These are phyloP conservation scores for Penicillium sp. DNA, from an alignment of 2,329 filamentous ascomycete species.

Conservation along the genomic window DNA sequence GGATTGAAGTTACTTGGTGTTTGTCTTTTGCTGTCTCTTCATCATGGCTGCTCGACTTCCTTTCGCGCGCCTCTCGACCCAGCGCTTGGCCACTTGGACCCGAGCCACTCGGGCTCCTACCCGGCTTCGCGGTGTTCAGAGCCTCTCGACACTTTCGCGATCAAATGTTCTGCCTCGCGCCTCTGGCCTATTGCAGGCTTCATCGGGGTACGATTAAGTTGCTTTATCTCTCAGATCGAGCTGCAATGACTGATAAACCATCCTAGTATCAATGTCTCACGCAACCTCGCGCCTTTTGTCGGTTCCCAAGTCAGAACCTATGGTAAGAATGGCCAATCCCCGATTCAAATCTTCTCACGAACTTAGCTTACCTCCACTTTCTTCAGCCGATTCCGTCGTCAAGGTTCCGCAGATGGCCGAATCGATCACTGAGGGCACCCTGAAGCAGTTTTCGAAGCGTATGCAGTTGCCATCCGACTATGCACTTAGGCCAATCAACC, in stretches of 20 bases:
- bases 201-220: conserved; percentile 21
- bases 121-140: conserved; percentile 21
- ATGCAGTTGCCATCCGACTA: conserved; percentile 20
- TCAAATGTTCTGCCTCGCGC: conserved; percentile 17
- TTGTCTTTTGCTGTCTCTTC: conserved; percentile 3
- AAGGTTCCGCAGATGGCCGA: conserved; percentile 98
- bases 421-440: conserved; percentile 92
- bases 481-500: not conserved
- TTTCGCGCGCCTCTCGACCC: conserved; percentile 31
- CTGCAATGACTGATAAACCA: conserved; percentile 9
- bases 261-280: conserved; percentile 23
- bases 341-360: not conserved
- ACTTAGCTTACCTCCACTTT: conserved; percentile 11
- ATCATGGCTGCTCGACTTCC: conserved; percentile 40
- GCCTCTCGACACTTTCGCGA: conserved; percentile 24
- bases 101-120: conserved; percentile 25
- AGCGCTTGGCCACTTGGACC: conserved; percentile 28
- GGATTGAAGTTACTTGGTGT: not conserved
- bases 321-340: conserved; percentile 21
- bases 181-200: conserved; percentile 24
- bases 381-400: conserved; percentile 68
- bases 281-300: conserved; percentile 24
- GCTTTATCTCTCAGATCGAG: not conserved
- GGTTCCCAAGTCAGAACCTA: conserved; percentile 34
- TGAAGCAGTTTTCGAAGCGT: conserved; percentile 91